These are phyloP conservation scores for Podila epigama DNA, from an alignment of 192 early-diverging fungal genomes.

Conservation along the genomic window DNA sequence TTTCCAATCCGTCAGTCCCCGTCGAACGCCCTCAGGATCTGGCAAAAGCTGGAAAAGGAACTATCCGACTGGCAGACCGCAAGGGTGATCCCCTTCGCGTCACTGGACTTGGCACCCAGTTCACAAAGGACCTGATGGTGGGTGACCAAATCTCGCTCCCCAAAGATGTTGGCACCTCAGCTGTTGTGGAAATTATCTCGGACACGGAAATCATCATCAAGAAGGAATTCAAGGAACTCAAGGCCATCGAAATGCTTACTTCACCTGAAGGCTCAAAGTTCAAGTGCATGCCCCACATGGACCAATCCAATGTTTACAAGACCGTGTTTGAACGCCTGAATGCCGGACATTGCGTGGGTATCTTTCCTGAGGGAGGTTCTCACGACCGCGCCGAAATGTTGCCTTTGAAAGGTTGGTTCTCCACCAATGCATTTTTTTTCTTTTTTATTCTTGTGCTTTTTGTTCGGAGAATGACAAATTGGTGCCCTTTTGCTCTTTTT, in stretches of 20 bases:
- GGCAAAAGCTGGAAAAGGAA: constrained; percentile 74
- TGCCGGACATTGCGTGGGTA: constrained; percentile 82
- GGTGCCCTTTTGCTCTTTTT: background rate
- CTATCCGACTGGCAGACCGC: constrained; percentile 70
- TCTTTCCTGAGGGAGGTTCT: constrained; percentile 98
- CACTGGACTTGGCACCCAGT: constrained; percentile 72
- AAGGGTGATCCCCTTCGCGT: constrained; percentile 75
- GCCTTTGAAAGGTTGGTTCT: constrained; percentile 82
- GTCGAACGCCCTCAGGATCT: constrained; percentile 94
- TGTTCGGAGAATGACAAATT: no score
- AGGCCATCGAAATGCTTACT: constrained; percentile 70
- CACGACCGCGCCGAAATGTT: constrained; percentile 97
- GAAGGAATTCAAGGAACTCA: constrained; percentile 76
- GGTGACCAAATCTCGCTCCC: constrained; percentile 73
- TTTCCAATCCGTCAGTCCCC: constrained; percentile 66
- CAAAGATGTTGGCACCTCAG: constrained; percentile 62
- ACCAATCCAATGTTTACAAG: constrained; percentile 89
- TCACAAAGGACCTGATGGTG: constrained; percentile 69
- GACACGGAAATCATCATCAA: constrained; percentile 84
- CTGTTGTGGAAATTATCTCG: constrained; percentile 79
- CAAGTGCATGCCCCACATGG: constrained; percentile 83
- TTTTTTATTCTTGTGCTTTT: background rate
- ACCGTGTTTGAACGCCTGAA: constrained; percentile 82
- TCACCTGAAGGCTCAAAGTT: constrained; percentile 62
- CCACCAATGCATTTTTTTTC: background rate